A percentile compares a stretch with the other conserved stretches of the same genome.
phyloP scores from a whole-genome alignment of 1,139 yeast species.

The Lodderomyces elongisporus region DNA sequence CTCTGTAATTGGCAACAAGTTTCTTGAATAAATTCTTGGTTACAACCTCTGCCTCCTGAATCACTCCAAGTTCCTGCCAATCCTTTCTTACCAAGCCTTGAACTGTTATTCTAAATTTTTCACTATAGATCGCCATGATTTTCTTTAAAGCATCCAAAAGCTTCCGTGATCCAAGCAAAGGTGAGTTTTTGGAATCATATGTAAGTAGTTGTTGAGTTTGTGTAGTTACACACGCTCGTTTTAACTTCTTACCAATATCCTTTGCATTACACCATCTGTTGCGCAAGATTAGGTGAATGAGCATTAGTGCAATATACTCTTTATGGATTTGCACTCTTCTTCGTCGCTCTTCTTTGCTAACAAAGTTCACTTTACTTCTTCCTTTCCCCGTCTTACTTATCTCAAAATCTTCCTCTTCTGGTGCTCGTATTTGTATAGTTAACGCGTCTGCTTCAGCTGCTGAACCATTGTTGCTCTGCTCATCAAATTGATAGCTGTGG shows the following conservation, averaged over 20 bases:
- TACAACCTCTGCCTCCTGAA: conserved; percentile 25
- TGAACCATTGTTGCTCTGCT: no score
- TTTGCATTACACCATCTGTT: conserved; percentile 71
- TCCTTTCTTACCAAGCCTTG: conserved; percentile 43
- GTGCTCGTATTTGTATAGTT: conserved; percentile 8
- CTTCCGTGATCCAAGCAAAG: conserved; percentile 55
- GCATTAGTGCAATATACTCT: conserved; percentile 50
- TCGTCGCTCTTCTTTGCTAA: conserved; percentile 10
- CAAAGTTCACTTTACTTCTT: conserved; percentile 16
- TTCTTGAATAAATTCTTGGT: conserved; percentile 35
- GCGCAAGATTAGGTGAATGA: conserved; percentile 60
- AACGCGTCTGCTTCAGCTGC: conserved; percentile 8
- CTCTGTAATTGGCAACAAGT: conserved; percentile 44
- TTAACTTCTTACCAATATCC: conserved; percentile 33
- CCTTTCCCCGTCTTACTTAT: no score
- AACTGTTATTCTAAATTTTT: conserved; percentile 48
- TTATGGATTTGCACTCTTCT: conserved; percentile 43
- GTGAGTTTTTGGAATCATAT: conserved; percentile 25
- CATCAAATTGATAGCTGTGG: no score
- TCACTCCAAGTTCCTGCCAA: conserved; percentile 53
- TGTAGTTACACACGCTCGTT: conserved; percentile 23
- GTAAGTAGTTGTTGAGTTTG: conserved; percentile 40
- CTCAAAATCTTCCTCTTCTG: conserved; percentile 3
- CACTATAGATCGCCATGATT: conserved; percentile 59
- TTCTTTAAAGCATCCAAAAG: conserved; percentile 71